Evolutionary conservation across 805 yeast genomes (phyloP).

Genomic region (Wickerhamia fluorescens): DNA sequence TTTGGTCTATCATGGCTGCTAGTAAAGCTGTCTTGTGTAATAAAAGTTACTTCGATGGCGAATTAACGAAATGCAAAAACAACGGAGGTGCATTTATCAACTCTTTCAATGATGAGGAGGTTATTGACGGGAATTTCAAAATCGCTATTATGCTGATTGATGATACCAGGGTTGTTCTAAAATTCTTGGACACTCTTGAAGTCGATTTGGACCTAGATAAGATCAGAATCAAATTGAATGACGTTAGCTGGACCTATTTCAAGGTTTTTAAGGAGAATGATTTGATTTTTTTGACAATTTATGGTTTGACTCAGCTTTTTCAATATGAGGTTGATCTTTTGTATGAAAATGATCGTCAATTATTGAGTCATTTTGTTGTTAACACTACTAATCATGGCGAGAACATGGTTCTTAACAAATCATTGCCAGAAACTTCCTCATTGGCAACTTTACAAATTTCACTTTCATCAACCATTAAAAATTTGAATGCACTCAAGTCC

Average conservation of each 20-base stretch:
- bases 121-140: conserved; percentile 4
- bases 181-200: conserved; percentile 11
- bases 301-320: conserved; percentile 30
- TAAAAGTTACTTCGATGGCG: conserved; percentile 27
- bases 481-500: conserved; percentile 15
- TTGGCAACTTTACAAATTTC: conserved; percentile 26
- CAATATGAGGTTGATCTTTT: conserved; percentile 31
- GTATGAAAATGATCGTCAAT: conserved; percentile 4
- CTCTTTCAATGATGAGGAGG: conserved; percentile 1
- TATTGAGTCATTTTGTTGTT: conserved; percentile 19
- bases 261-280: conserved; percentile 10
- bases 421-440: conserved; percentile 20
- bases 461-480: conserved; percentile 23
- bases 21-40: conserved; percentile 21
- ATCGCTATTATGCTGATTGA: conserved; percentile 22
- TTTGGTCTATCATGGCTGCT: conserved; percentile 38
- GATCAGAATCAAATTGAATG: conserved; percentile 22
- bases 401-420: conserved; percentile 16
- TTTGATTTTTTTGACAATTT: conserved; percentile 16
- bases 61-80: conserved; percentile 16
- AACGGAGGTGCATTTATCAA: conserved; percentile 16
- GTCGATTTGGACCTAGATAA: conserved; percentile 5
- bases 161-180: conserved; percentile 24
- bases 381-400: conserved; percentile 22
- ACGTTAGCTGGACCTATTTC: conserved; percentile 26